Evolutionary conservation across 257 asterid genomes (phyloP).

Genomic region (Solanum arcanum): DNA sequence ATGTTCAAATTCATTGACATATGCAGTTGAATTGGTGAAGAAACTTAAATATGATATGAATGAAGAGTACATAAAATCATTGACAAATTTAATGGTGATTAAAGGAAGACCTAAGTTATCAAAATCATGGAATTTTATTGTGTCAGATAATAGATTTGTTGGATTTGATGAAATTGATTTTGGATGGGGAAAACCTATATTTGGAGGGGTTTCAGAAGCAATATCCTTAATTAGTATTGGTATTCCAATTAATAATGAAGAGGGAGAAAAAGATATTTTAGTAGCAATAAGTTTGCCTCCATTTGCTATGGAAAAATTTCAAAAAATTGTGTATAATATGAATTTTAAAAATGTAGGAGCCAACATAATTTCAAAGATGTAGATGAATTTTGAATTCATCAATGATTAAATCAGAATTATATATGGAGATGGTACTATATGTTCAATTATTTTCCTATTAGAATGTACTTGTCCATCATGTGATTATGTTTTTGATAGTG

Average conservation of each 20-base stretch:
- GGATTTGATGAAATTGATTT: not conserved
- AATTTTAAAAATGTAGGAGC: not conserved
- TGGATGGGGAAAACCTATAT: constrained; percentile 1
- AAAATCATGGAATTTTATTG: not conserved
- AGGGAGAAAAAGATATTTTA: not conserved
- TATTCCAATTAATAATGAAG: not conserved
- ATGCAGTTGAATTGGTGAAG: not conserved
- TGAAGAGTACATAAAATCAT: not conserved
- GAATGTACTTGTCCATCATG: not conserved
- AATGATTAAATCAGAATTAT: not conserved
- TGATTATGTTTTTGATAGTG: too few relatives aligned
- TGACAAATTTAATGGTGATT: constrained; percentile 1
- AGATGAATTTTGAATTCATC: not conserved
- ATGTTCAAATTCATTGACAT: not conserved
- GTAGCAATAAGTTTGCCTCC: not conserved
- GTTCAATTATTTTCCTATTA: not conserved
- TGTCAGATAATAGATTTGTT: not conserved
- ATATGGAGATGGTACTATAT: not conserved
- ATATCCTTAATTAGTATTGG: too few relatives aligned
- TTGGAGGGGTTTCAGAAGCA: not conserved
- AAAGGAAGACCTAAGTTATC: not conserved
- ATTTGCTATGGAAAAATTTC: not conserved
- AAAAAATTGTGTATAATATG: not conserved
- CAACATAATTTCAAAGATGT: not conserved
- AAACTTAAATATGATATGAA: too few relatives aligned